Evolutionary conservation across 2,329 filamentous ascomycete genomes (phyloP).

Genomic region (Grosmannia huntii): DNA sequence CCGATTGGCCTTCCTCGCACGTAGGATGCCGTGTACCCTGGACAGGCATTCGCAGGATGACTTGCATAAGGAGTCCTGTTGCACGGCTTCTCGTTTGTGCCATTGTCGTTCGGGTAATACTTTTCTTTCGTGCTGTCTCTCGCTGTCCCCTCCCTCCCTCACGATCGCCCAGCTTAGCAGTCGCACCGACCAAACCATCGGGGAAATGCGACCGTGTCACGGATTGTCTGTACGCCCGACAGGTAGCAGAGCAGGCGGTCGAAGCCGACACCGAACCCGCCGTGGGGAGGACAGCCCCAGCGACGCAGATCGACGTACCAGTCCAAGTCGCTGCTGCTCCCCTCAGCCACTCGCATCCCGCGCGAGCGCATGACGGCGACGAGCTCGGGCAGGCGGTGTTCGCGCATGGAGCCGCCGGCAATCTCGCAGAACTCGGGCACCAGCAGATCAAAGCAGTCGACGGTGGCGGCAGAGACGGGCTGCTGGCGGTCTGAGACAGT

Average conservation of each 20-base stretch:
- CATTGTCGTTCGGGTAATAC: neutral
- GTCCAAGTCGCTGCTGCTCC: slow-evolving; percentile 32
- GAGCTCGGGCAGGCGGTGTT: slow-evolving; percentile 38
- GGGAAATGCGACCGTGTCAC: slow-evolving; percentile 78
- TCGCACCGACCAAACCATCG: slow-evolving; percentile 55
- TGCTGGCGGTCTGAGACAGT: no score
- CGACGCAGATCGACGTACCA: slow-evolving; percentile 85
- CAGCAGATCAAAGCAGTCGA: slow-evolving; percentile 82
- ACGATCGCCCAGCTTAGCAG: slow-evolving; percentile 25
- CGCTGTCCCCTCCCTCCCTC: neutral
- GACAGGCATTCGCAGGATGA: slow-evolving; percentile 7
- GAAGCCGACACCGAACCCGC: slow-evolving; percentile 82
- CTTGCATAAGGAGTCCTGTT: neutral
- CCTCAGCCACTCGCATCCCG: slow-evolving; percentile 1
- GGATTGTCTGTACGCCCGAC: slow-evolving; percentile 65
- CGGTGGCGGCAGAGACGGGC: slow-evolving; percentile 32
- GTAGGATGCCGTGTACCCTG: neutral
- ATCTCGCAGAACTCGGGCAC: slow-evolving; percentile 79
- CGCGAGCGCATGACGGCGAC: slow-evolving; percentile 4
- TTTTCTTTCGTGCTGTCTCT: neutral
- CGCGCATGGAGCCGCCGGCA: slow-evolving; percentile 79
- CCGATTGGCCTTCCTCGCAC: neutral
- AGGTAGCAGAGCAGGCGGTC: slow-evolving; percentile 79
- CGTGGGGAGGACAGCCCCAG: slow-evolving; percentile 86
- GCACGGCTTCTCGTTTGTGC: neutral